Conservation (phyloP, 768 basidiomycete genomes). For the Fistulinella prunicolor region DNA sequence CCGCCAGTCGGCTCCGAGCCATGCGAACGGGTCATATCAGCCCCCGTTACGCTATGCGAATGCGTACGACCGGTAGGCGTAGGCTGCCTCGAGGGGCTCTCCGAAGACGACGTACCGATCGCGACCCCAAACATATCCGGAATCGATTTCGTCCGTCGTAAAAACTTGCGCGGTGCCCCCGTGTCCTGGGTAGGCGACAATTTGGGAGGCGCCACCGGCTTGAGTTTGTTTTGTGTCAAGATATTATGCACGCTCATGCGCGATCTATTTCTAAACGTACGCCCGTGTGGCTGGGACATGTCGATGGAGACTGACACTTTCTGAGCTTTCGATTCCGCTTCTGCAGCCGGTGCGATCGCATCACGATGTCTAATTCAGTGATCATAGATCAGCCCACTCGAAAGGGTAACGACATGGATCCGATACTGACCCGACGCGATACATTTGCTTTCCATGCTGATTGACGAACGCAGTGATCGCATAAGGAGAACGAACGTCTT, state of each 20-base stretch:
- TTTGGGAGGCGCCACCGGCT: slow-evolving; percentile 27
- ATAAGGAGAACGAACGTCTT: slow-evolving; percentile 70
- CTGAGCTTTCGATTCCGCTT: slow-evolving; percentile 42
- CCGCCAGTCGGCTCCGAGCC: slow-evolving; percentile 20
- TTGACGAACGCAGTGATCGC: slow-evolving; percentile 81
- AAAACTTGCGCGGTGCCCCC: slow-evolving; percentile 44
- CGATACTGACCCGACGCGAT: slow-evolving; percentile 66
- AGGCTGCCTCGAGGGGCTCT: slow-evolving; percentile 29
- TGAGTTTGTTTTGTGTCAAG: slow-evolving; percentile 49
- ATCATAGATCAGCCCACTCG: neutral
- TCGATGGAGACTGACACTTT: slow-evolving; percentile 32
- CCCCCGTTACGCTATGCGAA: slow-evolving; percentile 76
- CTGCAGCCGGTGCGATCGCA: slow-evolving; percentile 57
- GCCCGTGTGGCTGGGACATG: slow-evolving; percentile 35
- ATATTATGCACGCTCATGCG: slow-evolving; percentile 69
- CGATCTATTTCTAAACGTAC: slow-evolving; percentile 49
- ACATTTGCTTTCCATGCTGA: slow-evolving; percentile 76
- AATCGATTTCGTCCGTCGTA: slow-evolving; percentile 74
- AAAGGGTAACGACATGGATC: neutral
- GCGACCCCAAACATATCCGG: slow-evolving; percentile 47
- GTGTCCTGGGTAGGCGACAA: slow-evolving; percentile 31
- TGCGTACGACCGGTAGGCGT: slow-evolving; percentile 55
- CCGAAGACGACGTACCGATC: slow-evolving; percentile 28
- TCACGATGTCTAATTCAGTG: slow-evolving; percentile 50
- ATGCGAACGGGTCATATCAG: slow-evolving; percentile 51